Evolutionary conservation across 2,329 filamentous ascomycete species (phyloP).

Genomic region (Xenoacremonium recifei): DNA sequence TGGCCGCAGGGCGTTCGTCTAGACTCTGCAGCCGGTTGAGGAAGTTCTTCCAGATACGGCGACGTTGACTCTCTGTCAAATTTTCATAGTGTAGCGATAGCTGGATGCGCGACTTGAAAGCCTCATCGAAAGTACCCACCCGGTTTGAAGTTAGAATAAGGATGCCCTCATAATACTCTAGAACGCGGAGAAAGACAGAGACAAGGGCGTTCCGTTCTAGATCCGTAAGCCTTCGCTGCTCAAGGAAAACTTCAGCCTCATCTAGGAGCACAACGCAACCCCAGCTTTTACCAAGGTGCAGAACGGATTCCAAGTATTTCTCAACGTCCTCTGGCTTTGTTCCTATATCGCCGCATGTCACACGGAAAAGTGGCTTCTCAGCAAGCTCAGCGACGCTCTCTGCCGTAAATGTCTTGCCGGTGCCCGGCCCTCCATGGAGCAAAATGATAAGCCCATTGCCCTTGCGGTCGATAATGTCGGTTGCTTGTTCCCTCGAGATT

Average conservation of each 20-base stretch:
- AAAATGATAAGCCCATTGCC: constrained; percentile 30
- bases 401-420: constrained; percentile 8
- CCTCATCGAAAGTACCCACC: constrained; percentile 34
- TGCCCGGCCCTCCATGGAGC: constrained; percentile 24
- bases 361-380: constrained; percentile 6
- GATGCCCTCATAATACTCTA: constrained; percentile 36
- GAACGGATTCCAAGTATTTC: constrained; percentile 7
- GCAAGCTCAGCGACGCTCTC: constrained; percentile 9
- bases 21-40: constrained; percentile 12
- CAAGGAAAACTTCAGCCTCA: constrained; percentile 26
- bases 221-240: constrained; percentile 18
- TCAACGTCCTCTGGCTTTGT: constrained; percentile 11
- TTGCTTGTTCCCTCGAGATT: background rate
- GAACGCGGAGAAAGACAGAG: constrained; percentile 31
- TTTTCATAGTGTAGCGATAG: constrained; percentile 31
- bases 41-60: constrained; percentile 31
- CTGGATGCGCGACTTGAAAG: constrained; percentile 36
- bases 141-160: constrained; percentile 36
- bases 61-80: constrained; percentile 18
- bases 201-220: constrained; percentile 24
- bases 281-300: constrained; percentile 12
- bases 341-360: constrained; percentile 14
- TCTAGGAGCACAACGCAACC: constrained; percentile 21
- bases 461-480: constrained; percentile 33
- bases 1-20: background rate